phyloP scores from a whole-genome alignment of 495 filamentous ascomycete species.

The Venustampulla echinocandica region DNA sequence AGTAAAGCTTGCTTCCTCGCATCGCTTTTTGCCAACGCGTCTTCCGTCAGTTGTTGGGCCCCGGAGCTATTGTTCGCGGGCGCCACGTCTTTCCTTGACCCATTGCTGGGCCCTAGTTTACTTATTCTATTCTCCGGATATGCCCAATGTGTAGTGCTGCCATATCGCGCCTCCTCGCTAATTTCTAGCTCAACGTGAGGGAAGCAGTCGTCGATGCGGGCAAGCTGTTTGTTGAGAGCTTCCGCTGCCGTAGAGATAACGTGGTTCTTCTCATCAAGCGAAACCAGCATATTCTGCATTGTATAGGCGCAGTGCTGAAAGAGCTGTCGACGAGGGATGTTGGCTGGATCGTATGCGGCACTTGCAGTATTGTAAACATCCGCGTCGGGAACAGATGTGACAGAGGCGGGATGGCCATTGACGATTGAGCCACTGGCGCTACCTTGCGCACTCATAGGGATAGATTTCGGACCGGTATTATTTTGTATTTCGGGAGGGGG shows the following conservation, averaged over 20 bases:
- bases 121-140: conserved; percentile 78
- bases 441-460: conserved; percentile 29
- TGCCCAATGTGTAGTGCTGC: conserved; percentile 90
- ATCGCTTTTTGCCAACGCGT: conserved; percentile 72
- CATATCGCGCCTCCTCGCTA: conserved; percentile 87
- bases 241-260: conserved; percentile 86
- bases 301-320: conserved; percentile 50
- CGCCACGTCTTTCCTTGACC: conserved; percentile 68
- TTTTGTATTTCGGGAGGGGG: conserved; percentile 23
- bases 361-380: conserved; percentile 29
- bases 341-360: conserved; percentile 36
- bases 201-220: conserved; percentile 74
- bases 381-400: conserved; percentile 28
- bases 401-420: conserved; percentile 21
- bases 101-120: conserved; percentile 52
- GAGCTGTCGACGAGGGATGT: conserved; percentile 52
- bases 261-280: conserved; percentile 93
- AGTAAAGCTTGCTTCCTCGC: conserved; percentile 68
- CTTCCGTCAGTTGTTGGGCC: conserved; percentile 65
- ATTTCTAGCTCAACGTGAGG: conserved; percentile 79
- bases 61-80: conserved; percentile 58
- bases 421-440: conserved; percentile 31
- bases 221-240: conserved; percentile 74
- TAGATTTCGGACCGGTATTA: conserved; percentile 28
- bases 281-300: conserved; percentile 69